Conservation (phyloP, 441 rosid species). For the Theobroma grandiflorum region DNA sequence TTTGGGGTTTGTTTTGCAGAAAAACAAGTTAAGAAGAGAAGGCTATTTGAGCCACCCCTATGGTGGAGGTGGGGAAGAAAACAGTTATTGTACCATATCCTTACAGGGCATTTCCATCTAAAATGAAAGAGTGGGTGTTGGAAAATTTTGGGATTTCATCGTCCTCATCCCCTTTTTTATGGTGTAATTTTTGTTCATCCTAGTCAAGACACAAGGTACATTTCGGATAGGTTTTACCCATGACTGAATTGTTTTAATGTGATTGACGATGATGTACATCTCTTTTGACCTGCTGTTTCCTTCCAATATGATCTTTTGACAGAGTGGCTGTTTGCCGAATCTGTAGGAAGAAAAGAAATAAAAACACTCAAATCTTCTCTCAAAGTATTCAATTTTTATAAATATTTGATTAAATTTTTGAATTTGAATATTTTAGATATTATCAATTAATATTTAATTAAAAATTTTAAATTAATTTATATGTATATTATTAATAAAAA, state of each 20-base stretch:
- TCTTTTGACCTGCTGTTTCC: neutral
- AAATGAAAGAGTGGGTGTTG: slow-evolving; percentile 36
- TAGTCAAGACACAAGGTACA: neutral
- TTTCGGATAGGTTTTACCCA: neutral
- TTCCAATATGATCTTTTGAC: neutral
- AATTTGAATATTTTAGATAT: too few species aligned
- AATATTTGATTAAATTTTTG: too few species aligned
- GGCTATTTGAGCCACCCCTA: slow-evolving; percentile 47
- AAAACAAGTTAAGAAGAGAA: slow-evolving; percentile 56
- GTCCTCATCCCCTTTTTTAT: neutral
- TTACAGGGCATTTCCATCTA: slow-evolving; percentile 49
- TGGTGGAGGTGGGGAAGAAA: slow-evolving; percentile 89
- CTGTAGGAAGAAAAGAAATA: neutral
- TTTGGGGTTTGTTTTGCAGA: slow-evolving; percentile 45
- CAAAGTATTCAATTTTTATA: too few species aligned
- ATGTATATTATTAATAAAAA: too few species aligned
- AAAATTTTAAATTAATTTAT: too few species aligned
- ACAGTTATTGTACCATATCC: slow-evolving; percentile 57
- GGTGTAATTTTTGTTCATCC: slow-evolving; percentile 13
- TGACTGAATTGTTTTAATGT: neutral
- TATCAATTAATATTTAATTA: too few species aligned
- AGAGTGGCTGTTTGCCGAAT: neutral
- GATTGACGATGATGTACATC: neutral
- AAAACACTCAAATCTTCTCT: neutral
- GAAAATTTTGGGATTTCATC: neutral